Conservation (phyloP, 1,284 basidiomycete genomes). For the Dichomitus squalens region DNA sequence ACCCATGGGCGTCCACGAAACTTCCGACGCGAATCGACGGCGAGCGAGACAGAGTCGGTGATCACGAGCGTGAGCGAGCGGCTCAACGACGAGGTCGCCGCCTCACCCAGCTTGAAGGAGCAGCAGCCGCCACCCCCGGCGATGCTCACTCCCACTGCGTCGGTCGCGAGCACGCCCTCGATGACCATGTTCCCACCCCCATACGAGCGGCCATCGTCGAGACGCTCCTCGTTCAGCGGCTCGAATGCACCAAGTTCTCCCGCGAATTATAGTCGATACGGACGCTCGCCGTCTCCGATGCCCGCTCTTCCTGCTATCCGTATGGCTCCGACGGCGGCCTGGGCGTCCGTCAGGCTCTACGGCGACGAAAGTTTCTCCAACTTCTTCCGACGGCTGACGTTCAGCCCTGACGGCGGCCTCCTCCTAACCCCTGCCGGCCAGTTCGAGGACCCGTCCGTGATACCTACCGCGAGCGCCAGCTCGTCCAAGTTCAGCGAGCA, state of each 20-base stretch:
- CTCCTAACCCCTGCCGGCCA: constrained; percentile 95
- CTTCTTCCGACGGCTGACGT: constrained; percentile 93
- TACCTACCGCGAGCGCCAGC: constrained; percentile 44
- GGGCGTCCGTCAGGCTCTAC: constrained; percentile 73
- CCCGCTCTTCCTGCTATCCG: constrained; percentile 89
- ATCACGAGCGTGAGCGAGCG: constrained; percentile 56
- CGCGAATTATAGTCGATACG: constrained; percentile 65
- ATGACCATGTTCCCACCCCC: constrained; percentile 73
- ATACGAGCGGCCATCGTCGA: constrained; percentile 67
- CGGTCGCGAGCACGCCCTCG: constrained; percentile 58
- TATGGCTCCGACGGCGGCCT: constrained; percentile 49
- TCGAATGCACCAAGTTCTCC: constrained; percentile 79
- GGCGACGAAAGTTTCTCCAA: constrained; percentile 96
- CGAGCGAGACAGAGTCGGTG: constrained; percentile 73
- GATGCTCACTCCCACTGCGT: constrained; percentile 66
- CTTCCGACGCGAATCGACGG: constrained; percentile 70
- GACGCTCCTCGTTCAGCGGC: constrained; percentile 87
- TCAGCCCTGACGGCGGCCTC: constrained; percentile 93
- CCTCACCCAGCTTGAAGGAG: constrained; percentile 24
- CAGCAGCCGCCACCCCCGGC: constrained; percentile 33
- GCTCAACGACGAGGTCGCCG: constrained; percentile 34
- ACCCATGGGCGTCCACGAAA: constrained; percentile 57
- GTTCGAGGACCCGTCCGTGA: constrained; percentile 85
- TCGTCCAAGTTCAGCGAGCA: constrained; percentile 41
- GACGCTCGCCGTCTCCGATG: constrained; percentile 89